phyloP scores from a whole-genome alignment of 768 basidiomycete genomes.

The Porphyrellus cyaneotinctus region DNA sequence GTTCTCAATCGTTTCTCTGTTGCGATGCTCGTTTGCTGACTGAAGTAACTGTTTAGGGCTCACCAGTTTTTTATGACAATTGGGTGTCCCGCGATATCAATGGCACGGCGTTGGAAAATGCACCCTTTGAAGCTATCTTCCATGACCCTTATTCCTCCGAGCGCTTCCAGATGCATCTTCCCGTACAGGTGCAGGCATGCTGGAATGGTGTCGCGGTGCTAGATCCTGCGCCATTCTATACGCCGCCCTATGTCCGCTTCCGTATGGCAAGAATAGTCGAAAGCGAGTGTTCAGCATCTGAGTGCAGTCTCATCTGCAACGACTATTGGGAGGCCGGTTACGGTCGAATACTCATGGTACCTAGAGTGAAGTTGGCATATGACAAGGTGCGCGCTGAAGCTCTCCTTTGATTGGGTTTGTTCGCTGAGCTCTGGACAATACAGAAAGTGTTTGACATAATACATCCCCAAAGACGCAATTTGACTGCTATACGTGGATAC shows the following conservation, averaged over 20 bases:
- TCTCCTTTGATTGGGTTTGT: background rate
- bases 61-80: slow-evolving; percentile 96
- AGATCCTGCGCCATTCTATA: slow-evolving; percentile 94
- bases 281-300: slow-evolving; percentile 90
- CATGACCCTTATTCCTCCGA: slow-evolving; percentile 71
- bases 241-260: slow-evolving; percentile 86
- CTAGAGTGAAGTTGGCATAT: slow-evolving; percentile 93
- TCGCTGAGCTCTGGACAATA: slow-evolving; percentile 1
- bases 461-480: slow-evolving; percentile 84
- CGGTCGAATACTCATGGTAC: slow-evolving; percentile 97
- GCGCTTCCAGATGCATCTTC: slow-evolving; percentile 88
- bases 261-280: slow-evolving; percentile 90
- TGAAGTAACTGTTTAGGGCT: slow-evolving; percentile 37
- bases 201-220: slow-evolving; percentile 98
- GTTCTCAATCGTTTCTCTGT: slow-evolving; percentile 22
- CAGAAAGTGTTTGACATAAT: slow-evolving; percentile 94
- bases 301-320: slow-evolving; percentile 96
- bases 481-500: slow-evolving; percentile 95
- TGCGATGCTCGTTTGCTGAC: background rate
- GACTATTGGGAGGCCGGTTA: slow-evolving; percentile 98
- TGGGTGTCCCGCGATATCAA: slow-evolving; percentile 99
- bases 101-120: slow-evolving; percentile 96
- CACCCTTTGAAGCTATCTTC: slow-evolving; percentile 93
- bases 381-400: slow-evolving; percentile 58
- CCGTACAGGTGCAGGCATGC: slow-evolving; percentile 94